These are phyloP conservation scores for Sedum album DNA, from an alignment of 164 flowering plant genomes.

Conservation along the genomic window DNA sequence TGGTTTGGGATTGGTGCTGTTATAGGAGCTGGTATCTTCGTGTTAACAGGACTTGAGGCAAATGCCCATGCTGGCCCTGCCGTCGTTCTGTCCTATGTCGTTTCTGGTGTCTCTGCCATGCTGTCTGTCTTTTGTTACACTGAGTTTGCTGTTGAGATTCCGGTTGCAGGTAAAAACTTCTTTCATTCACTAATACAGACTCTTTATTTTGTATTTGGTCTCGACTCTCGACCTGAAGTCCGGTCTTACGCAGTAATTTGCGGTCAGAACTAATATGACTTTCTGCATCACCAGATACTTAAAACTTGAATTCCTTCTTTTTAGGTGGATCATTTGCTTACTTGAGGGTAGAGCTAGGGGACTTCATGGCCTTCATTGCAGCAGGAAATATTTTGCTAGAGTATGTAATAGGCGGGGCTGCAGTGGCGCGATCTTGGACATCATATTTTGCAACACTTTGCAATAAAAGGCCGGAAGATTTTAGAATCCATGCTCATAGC, in stretches of 20 bases:
- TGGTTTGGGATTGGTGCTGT: conserved; percentile 48
- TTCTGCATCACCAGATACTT: no score
- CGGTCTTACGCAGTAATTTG: neutral
- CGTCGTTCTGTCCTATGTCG: conserved; percentile 32
- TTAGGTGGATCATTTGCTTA: conserved; percentile 62
- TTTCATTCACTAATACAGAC: neutral
- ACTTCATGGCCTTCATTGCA: conserved; percentile 54
- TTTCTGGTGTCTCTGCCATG: conserved; percentile 46
- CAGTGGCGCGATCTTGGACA: conserved; percentile 58
- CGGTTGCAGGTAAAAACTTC: conserved; percentile 33
- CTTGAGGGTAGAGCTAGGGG: conserved; percentile 54
- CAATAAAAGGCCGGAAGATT: conserved; percentile 33
- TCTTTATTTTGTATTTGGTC: neutral
- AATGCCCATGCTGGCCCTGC: conserved; percentile 37
- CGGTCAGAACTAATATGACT: no score
- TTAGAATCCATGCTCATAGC: conserved; percentile 27
- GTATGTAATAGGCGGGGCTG: conserved; percentile 44
- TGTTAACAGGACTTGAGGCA: conserved; percentile 39
- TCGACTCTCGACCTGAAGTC: no score
- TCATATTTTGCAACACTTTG: conserved; percentile 70
- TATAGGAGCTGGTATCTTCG: conserved; percentile 47
- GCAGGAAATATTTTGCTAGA: conserved; percentile 65
- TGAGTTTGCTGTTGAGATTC: conserved; percentile 48
- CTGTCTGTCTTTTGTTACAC: conserved; percentile 51
- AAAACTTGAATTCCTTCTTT: neutral